Evolutionary conservation across 306 rosid species (phyloP).

Genomic region (Glycine tomentella): DNA sequence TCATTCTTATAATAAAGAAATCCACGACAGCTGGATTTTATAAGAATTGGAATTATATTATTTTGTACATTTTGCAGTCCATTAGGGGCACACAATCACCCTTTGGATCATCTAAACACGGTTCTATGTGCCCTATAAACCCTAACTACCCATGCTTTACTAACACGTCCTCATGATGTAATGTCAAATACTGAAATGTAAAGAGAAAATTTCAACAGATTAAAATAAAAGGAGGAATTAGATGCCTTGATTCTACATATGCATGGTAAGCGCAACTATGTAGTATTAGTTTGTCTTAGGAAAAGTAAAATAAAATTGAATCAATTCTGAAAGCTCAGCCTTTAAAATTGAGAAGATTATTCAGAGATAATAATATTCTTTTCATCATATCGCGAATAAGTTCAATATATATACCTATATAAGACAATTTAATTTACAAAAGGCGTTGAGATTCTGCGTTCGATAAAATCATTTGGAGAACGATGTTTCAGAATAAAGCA

Average conservation of each 20-base stretch:
- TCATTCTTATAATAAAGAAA: not conserved
- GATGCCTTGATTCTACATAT: not conserved
- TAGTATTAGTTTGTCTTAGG: too few species aligned
- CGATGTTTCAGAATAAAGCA: conserved; percentile 7
- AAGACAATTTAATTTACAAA: not conserved
- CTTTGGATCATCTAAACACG: conserved; percentile 2
- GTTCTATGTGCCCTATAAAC: conserved; percentile 37
- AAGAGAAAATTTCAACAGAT: not conserved
- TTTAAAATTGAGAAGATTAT: not conserved
- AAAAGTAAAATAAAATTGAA: not conserved
- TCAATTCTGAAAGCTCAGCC: conserved; percentile 29
- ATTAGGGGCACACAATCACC: conserved; percentile 42
- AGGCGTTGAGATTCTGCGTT: not conserved
- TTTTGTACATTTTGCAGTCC: conserved; percentile 45
- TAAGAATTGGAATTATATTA: conserved; percentile 27
- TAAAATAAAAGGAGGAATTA: not conserved
- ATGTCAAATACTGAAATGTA: conserved; percentile 4
- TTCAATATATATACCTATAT: conserved; percentile 10
- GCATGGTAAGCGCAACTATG: too few species aligned
- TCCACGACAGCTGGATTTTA: conserved; percentile 11
- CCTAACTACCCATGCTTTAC: conserved; percentile 19
- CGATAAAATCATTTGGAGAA: conserved; percentile 31
- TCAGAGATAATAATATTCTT: not conserved
- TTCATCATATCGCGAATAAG: conserved; percentile 22
- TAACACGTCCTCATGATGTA: not conserved